Conservation (phyloP, 176 grass and related monocot genomes). For the Calamus simplicifolius region DNA sequence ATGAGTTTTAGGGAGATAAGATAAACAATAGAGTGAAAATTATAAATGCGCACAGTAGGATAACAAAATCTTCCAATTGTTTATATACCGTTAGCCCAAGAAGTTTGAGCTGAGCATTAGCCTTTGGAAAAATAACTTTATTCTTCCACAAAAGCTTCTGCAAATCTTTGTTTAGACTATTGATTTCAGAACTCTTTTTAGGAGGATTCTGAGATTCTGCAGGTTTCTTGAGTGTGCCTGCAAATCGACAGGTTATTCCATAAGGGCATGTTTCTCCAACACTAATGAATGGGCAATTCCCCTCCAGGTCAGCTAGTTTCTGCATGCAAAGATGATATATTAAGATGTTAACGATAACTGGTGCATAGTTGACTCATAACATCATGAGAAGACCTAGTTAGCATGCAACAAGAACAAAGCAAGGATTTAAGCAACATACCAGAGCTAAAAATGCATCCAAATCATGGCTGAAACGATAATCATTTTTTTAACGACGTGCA, state of each 20-base stretch:
- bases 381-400: no score
- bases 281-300: constrained; percentile 54
- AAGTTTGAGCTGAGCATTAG: constrained; percentile 70
- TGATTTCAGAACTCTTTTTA: constrained; percentile 42
- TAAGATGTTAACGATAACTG: no score
- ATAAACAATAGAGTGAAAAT: no score
- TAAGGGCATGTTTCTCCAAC: constrained; percentile 61
- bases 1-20: no score
- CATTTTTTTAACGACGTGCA: constrained; percentile 51
- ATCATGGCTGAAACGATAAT: constrained; percentile 87
- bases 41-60: no score
- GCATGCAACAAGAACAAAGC: no score
- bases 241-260: constrained; percentile 70
- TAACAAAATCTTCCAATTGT: background rate
- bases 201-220: constrained; percentile 21
- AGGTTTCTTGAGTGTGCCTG: constrained; percentile 45
- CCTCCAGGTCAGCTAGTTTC: constrained; percentile 90
- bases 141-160: constrained; percentile 94
- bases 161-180: constrained; percentile 68
- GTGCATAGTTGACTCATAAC: no score
- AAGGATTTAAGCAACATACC: constrained; percentile 26
- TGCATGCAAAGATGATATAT: constrained; percentile 6
- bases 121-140: constrained; percentile 81
- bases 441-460: constrained; percentile 68
- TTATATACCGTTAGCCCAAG: constrained; percentile 76